These are phyloP conservation scores for Bolboschoenus planiculmis DNA, from an alignment of 176 grass and related monocot species.

Conservation along the genomic window DNA sequence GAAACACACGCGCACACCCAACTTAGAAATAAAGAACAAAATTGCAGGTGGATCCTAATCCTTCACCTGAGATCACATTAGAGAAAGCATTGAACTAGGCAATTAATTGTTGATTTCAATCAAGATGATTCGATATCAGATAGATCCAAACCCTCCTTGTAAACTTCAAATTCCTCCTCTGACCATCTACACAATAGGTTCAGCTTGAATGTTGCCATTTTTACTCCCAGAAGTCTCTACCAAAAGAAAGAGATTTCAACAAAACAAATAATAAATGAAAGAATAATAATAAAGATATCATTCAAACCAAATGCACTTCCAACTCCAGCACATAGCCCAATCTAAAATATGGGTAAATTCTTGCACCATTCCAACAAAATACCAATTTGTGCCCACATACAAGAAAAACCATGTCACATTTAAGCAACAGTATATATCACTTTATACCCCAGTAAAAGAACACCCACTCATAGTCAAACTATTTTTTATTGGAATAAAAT, in stretches of 20 bases:
- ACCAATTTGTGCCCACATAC: not conserved
- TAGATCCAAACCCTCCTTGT: slow-evolving; percentile 57
- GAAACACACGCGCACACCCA: not conserved
- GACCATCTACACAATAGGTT: slow-evolving; percentile 73
- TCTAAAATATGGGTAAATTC: not conserved
- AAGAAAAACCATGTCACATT: not conserved
- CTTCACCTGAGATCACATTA: not conserved
- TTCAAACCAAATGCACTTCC: not conserved
- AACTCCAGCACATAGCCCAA: not conserved
- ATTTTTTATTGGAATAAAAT: not conserved
- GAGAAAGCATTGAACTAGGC: not conserved
- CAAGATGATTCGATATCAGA: slow-evolving; percentile 54
- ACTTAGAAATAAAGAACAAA: slow-evolving; percentile 8
- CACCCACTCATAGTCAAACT: not conserved
- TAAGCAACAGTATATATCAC: not conserved
- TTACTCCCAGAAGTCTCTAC: slow-evolving; percentile 55
- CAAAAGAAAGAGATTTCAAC: not conserved
- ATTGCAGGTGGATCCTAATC: not conserved
- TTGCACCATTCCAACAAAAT: not conserved
- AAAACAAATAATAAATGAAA: not conserved
- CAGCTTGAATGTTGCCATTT: slow-evolving; percentile 84
- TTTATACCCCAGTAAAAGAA: not conserved
- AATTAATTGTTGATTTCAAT: not conserved
- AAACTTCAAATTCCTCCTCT: slow-evolving; percentile 62
- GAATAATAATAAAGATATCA: not conserved